These are phyloP conservation scores for Venturia oleaginea DNA, from an alignment of 2,329 filamentous ascomycete species.

Conservation along the genomic window DNA sequence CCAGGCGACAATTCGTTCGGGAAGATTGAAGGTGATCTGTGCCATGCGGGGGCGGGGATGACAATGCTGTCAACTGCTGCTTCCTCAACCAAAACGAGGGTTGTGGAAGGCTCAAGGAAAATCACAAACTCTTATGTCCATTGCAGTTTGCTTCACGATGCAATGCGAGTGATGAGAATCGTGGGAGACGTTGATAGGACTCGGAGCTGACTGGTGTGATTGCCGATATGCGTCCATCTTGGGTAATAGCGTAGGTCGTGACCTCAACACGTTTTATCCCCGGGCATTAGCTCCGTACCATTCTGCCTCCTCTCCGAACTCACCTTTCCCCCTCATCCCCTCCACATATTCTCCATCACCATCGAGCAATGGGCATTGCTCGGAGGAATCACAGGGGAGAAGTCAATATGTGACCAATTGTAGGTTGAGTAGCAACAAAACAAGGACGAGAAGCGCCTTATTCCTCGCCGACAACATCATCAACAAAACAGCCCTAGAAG, in stretches of 20 bases:
- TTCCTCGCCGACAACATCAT: too few relatives aligned
- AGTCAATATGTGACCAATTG: too few relatives aligned
- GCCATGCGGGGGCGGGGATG: not conserved
- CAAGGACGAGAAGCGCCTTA: too few relatives aligned
- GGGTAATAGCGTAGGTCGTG: not conserved
- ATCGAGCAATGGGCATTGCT: not conserved
- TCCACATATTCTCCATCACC: not conserved
- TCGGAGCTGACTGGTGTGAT: not conserved
- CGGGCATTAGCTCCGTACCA: not conserved
- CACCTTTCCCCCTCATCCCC: too few relatives aligned
- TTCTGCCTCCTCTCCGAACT: not conserved
- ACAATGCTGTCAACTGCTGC: not conserved
- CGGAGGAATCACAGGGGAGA: too few relatives aligned
- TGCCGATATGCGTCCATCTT: not conserved
- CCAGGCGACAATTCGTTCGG: constrained; percentile 11
- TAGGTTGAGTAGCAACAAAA: too few relatives aligned
- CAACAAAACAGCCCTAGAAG: too few relatives aligned
- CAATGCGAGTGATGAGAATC: not conserved
- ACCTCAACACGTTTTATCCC: not conserved
- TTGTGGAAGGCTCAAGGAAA: not conserved
- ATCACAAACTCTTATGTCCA: not conserved
- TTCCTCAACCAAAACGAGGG: not conserved
- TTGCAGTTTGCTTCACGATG: not conserved
- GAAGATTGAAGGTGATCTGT: constrained; percentile 12
- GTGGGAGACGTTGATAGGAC: not conserved